phyloP scores from a whole-genome alignment of 225 moss, liverwort and hornwort species.

The Ulota crispa region DNA sequence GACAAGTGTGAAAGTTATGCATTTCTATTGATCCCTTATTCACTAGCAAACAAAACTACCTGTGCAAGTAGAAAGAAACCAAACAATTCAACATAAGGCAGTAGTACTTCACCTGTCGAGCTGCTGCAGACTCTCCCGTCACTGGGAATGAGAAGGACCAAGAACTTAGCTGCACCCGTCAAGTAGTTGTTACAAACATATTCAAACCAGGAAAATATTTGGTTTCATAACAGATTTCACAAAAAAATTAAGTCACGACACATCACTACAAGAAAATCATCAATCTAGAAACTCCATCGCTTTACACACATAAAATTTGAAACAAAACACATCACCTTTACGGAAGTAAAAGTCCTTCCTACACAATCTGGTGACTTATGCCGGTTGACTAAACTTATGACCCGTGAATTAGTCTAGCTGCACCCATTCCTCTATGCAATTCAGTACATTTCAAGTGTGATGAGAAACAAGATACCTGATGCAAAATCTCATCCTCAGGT shows the following conservation, averaged over 20 bases:
- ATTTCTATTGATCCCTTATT: not conserved
- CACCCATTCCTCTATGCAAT: not conserved
- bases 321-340: constrained; percentile 1
- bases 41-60: not conserved
- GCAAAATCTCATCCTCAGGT: constrained; percentile 86
- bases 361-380: not conserved
- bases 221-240: constrained; percentile 1
- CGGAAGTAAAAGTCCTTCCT: not conserved
- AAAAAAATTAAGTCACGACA: not conserved
- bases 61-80: constrained; percentile 12
- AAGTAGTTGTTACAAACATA: constrained; percentile 19
- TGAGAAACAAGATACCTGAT: constrained; percentile 55
- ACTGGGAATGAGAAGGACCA: constrained; percentile 86
- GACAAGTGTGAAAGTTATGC: not conserved
- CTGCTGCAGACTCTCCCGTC: constrained; percentile 58
- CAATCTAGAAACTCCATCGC: not conserved
- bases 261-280: not conserved
- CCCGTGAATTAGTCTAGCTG: not conserved
- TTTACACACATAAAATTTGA: not conserved
- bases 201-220: not conserved
- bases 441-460: constrained; percentile 15
- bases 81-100: not conserved
- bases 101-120: constrained; percentile 61
- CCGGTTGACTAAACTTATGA: not conserved
- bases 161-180: constrained; percentile 73